A percentile compares a stretch with the other conserved stretches of the same genome.
Evolutionary conservation across 176 grass and related monocot species (phyloP).

Genomic region (Saccharum officinarum): DNA sequence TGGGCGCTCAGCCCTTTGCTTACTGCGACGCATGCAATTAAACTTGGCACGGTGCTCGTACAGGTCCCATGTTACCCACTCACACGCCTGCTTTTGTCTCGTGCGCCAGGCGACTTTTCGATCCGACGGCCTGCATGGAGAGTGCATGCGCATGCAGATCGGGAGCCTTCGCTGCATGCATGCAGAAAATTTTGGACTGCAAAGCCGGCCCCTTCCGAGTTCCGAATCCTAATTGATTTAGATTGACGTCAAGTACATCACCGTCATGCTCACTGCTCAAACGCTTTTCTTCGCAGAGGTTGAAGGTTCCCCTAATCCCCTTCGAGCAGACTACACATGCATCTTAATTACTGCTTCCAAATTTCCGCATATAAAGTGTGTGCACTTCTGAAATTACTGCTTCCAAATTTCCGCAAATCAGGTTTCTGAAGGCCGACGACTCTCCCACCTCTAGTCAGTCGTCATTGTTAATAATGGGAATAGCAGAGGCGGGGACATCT

Average conservation of each 20-base stretch:
- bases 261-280: not conserved
- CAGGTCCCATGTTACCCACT: constrained; percentile 1
- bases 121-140: not conserved
- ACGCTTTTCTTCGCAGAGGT: not conserved
- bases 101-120: constrained; percentile 9
- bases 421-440: too few relatives aligned
- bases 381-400: too few relatives aligned
- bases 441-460: too few relatives aligned
- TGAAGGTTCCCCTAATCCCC: too few relatives aligned
- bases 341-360: too few relatives aligned
- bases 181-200: not conserved
- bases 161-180: not conserved
- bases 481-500: too few relatives aligned
- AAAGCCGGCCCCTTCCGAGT: not conserved
- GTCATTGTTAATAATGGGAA: too few relatives aligned
- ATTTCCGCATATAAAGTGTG: too few relatives aligned
- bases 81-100: constrained; percentile 20
- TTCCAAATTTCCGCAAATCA: too few relatives aligned
- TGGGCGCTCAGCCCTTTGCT: not conserved
- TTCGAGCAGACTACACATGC: too few relatives aligned
- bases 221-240: not conserved
- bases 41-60: constrained; percentile 2
- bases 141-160: constrained; percentile 9
- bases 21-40: not conserved
- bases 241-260: constrained; percentile 28